Conservation (phyloP, 2,329 filamentous ascomycete species). For the Paracoccidioides lutzii region DNA sequence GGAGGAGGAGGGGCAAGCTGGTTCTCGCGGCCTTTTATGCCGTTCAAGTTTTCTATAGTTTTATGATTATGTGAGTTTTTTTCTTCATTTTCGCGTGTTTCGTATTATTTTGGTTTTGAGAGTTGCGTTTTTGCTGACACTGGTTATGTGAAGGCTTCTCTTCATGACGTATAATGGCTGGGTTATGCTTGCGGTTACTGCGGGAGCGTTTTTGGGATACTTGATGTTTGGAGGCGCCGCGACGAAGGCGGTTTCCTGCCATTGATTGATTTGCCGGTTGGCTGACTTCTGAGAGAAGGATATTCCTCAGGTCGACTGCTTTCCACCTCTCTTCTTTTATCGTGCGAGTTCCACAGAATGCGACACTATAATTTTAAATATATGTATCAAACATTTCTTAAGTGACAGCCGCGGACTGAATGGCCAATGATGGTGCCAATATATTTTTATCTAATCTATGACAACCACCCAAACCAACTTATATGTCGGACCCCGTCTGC, state of each 20-base stretch:
- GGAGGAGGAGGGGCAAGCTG: constrained; percentile 55
- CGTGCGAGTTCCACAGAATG: too few relatives aligned
- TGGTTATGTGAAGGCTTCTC: constrained; percentile 53
- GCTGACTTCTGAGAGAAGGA: background rate
- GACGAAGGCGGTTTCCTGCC: constrained; percentile 81
- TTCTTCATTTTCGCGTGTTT: background rate
- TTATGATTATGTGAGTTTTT: constrained; percentile 89
- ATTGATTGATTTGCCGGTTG: constrained; percentile 40
- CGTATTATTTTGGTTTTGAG: too few relatives aligned
- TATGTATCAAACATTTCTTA: too few relatives aligned
- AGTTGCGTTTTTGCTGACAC: background rate
- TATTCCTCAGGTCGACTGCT: too few relatives aligned
- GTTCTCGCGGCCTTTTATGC: constrained; percentile 77
- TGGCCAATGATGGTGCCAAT: too few relatives aligned
- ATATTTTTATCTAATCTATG: too few relatives aligned
- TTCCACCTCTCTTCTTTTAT: background rate
- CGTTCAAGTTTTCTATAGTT: constrained; percentile 93
- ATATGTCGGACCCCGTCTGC: too few relatives aligned
- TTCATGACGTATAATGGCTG: constrained; percentile 99
- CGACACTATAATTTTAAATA: too few relatives aligned
- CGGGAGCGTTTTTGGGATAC: constrained; percentile 84
- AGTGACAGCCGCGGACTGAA: too few relatives aligned
- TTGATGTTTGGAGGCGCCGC: constrained; percentile 62
- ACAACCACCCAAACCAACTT: too few relatives aligned
- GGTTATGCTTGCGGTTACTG: constrained; percentile 83